Percentiles rank a stretch among this genome's conserved stretches.
Evolutionary conservation across 257 asterid species (phyloP).

Genomic region (Lycium ferocissimum): DNA sequence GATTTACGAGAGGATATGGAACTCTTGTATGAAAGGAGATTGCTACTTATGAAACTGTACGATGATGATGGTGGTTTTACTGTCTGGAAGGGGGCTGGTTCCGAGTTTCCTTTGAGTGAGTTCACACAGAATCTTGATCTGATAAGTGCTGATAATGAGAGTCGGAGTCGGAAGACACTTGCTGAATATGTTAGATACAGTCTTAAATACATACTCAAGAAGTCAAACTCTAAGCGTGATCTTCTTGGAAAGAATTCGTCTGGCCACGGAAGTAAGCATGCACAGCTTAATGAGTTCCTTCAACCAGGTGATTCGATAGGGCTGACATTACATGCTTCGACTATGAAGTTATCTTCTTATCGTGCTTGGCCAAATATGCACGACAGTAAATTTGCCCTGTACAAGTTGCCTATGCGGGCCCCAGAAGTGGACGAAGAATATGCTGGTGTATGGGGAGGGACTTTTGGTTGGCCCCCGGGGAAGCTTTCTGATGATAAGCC

Average conservation of each 20-base stretch:
- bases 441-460: slow-evolving; percentile 92
- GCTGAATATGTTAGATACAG: slow-evolving; percentile 69
- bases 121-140: slow-evolving; percentile 56
- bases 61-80: slow-evolving; percentile 49
- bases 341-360: slow-evolving; percentile 72
- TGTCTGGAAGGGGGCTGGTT: slow-evolving; percentile 45
- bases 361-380: slow-evolving; percentile 95
- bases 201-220: slow-evolving; percentile 71
- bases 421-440: slow-evolving; percentile 61
- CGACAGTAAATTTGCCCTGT: slow-evolving; percentile 78
- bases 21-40: slow-evolving; percentile 64
- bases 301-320: slow-evolving; percentile 67
- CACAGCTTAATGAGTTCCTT: slow-evolving; percentile 77
- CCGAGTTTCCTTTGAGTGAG: slow-evolving; percentile 53
- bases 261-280: slow-evolving; percentile 54
- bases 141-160: slow-evolving; percentile 43
- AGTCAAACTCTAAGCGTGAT: slow-evolving; percentile 60
- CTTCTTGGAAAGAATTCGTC: slow-evolving; percentile 50
- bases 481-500: slow-evolving; percentile 71
- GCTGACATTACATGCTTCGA: slow-evolving; percentile 65
- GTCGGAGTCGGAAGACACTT: slow-evolving; percentile 53
- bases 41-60: slow-evolving; percentile 68
- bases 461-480: slow-evolving; percentile 95
- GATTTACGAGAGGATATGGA: slow-evolving; percentile 55
- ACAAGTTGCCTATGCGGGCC: slow-evolving; percentile 68